A percentile compares a stretch with the other conserved stretches of the same genome.
Conservation (phyloP, 352 stramenopile species). For the Pythium phragmiticola region DNA sequence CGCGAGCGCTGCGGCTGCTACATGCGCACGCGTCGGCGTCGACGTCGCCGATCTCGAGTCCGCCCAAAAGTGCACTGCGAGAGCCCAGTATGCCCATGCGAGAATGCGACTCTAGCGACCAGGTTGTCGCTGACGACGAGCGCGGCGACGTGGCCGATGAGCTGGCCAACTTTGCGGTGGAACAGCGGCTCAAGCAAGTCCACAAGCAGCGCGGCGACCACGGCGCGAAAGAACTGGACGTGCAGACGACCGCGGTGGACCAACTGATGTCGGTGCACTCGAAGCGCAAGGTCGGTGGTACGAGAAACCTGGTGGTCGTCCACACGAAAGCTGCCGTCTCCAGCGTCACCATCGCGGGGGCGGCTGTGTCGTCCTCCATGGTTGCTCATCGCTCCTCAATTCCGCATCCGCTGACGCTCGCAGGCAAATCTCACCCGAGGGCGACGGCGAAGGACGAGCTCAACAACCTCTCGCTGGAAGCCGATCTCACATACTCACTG, state of each 20-base stretch:
- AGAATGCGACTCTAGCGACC: conserved; percentile 10
- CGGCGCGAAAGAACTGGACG: conserved; percentile 18
- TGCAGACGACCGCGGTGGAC: conserved; percentile 21
- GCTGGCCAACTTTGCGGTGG: conserved; percentile 17
- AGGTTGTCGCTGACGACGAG: conserved; percentile 18
- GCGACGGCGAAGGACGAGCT: conserved; percentile 35
- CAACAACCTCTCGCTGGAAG: conserved; percentile 32
- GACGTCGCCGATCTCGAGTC: not conserved
- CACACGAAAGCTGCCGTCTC: conserved; percentile 15
- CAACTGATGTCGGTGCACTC: conserved; percentile 15
- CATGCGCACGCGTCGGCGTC: not conserved
- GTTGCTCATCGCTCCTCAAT: not conserved
- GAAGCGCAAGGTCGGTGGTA: conserved; percentile 15
- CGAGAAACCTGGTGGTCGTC: conserved; percentile 11
- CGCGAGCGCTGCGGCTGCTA: not conserved
- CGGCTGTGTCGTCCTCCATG: not conserved
- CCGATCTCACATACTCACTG: conserved; percentile 29
- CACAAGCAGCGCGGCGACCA: conserved; percentile 27
- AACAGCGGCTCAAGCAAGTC: conserved; percentile 27
- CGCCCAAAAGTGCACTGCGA: not conserved
- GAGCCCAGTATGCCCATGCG: conserved; percentile 12
- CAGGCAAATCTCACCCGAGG: not conserved
- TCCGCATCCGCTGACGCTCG: conserved; percentile 9
- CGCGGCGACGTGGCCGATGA: conserved; percentile 14
- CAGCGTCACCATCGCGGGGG: not conserved